Evolutionary conservation across 2,329 filamentous ascomycete species (phyloP), one percentile per base, ranked within the genome.

Genomic region (Pestalotiopsis sp.): DNA sequence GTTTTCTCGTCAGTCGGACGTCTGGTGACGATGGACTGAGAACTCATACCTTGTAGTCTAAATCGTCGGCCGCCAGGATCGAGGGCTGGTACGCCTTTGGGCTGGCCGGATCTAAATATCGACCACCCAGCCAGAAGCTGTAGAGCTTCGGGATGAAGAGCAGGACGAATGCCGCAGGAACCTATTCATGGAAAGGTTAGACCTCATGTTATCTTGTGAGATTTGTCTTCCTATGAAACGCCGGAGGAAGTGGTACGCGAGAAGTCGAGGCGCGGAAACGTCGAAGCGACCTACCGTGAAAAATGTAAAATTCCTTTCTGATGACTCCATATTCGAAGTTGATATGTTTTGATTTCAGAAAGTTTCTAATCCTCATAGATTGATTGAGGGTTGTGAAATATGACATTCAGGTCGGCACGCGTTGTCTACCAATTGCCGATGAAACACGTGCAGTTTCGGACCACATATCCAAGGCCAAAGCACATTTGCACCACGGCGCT

Each of bases 61-160:
- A 17, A 20, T 71, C 70, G 36, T 71, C 67, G 9, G 70, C 69
- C 13, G 69, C 68, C 14, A 63, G 63, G 7, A 71, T 63, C 17
- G 70, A 65, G 7, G 70, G 70, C 57, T 70, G 66, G 56, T 71
- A 71, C 38, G 61, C 59, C 62, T 52, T 52, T 14, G 70, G 70
- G 49, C 64, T 64, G 13, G 70, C 70, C 2, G 69, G 70, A 39
- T 71, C 68, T 9, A 71, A 59, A 52, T 70, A 69, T 17, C 63
- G 62, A 27, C 69, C 62, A 1, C 69, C 69, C 1, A 71, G 49
- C 12, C 64, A 62, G 59, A 70, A 69, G 66, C 70, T 71, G 59
- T 70, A 70, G 25, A 70, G 59, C 64, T 71, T 71, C 1, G 69
- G 70, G 17, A 71, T 57, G 63, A 70, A 71, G 1, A 71, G 64